Percentiles rank a stretch among this genome's conserved stretches.
Conservation (phyloP, 805 yeast species). For the Blastobotrys mokoenaii region DNA sequence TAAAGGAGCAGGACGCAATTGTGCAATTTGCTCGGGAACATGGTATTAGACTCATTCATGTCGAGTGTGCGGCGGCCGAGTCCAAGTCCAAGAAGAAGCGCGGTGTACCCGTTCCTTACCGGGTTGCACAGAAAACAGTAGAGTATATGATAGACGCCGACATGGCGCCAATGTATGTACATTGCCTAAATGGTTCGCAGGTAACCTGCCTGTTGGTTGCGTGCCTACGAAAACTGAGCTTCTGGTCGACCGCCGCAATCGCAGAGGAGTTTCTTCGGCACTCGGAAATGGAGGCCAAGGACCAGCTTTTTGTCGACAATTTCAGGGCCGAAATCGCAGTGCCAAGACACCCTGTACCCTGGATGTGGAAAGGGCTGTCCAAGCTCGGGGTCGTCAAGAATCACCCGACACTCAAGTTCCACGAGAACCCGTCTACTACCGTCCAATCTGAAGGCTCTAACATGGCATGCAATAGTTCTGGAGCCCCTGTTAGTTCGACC, state of each 20-base stretch:
- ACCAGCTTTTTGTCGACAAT: slow-evolving; percentile 73
- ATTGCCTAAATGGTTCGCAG: slow-evolving; percentile 86
- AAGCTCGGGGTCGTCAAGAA: slow-evolving; percentile 42
- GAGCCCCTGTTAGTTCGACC: too few relatives aligned
- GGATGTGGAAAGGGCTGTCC: slow-evolving; percentile 63
- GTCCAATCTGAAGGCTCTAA: too few relatives aligned
- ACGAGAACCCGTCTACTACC: neutral
- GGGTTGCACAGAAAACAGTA: slow-evolving; percentile 52
- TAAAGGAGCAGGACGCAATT: slow-evolving; percentile 37
- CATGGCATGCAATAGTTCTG: too few relatives aligned
- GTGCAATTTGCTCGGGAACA: slow-evolving; percentile 44
- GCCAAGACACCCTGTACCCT: slow-evolving; percentile 43
- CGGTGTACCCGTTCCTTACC: slow-evolving; percentile 69
- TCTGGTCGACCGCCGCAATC: slow-evolving; percentile 86
- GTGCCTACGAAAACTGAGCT: slow-evolving; percentile 70
- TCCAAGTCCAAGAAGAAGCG: slow-evolving; percentile 69
- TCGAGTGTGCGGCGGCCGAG: slow-evolving; percentile 49
- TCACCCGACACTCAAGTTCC: slow-evolving; percentile 38
- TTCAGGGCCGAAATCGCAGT: slow-evolving; percentile 58
- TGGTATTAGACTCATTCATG: slow-evolving; percentile 56
- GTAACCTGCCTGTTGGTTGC: slow-evolving; percentile 79
- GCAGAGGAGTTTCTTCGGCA: slow-evolving; percentile 76
- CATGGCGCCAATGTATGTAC: slow-evolving; percentile 67
- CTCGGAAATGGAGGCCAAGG: slow-evolving; percentile 72
- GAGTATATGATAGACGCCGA: slow-evolving; percentile 48